phyloP scores from a whole-genome alignment of 257 asterid species.

The Solanum virginianum region DNA sequence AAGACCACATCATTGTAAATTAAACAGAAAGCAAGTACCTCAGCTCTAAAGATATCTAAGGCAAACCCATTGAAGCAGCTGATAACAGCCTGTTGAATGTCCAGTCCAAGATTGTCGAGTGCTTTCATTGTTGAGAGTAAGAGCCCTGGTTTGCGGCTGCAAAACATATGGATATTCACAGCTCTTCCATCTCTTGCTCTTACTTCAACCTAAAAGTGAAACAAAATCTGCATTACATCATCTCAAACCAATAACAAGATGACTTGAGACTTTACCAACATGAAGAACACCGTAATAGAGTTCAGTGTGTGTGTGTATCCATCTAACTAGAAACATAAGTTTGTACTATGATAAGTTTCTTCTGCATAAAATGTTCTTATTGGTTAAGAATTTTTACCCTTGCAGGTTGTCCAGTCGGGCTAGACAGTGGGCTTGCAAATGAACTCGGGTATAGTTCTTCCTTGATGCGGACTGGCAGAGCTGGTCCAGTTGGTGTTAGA shows the following conservation, averaged over 20 bases:
- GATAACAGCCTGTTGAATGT: slow-evolving; percentile 92
- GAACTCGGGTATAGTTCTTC: slow-evolving; percentile 67
- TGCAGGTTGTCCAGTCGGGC: slow-evolving; percentile 82
- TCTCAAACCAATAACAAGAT: not conserved
- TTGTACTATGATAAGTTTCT: not conserved
- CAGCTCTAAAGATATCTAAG: slow-evolving; percentile 75
- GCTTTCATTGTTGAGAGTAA: slow-evolving; percentile 76
- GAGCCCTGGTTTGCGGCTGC: slow-evolving; percentile 76
- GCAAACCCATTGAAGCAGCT: slow-evolving; percentile 94
- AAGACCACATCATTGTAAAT: not conserved
- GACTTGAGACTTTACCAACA: not conserved
- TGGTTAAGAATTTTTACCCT: slow-evolving; percentile 29
- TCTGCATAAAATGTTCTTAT: not conserved
- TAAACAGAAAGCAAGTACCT: slow-evolving; percentile 27
- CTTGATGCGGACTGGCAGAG: slow-evolving; percentile 51
- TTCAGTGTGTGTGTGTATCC: not conserved
- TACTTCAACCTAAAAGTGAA: slow-evolving; percentile 51
- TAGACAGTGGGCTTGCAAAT: slow-evolving; percentile 63
- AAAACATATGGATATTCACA: slow-evolving; percentile 77
- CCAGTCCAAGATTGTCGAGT: slow-evolving; percentile 74
- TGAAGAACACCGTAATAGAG: not conserved
- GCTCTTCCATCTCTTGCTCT: slow-evolving; percentile 75
- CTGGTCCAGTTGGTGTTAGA: slow-evolving; percentile 55
- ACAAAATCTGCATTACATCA: not conserved
- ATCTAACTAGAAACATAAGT: not conserved